phyloP scores from a whole-genome alignment of 108 stramenopile genomes.

The Cyclotella kingstonii region DNA sequence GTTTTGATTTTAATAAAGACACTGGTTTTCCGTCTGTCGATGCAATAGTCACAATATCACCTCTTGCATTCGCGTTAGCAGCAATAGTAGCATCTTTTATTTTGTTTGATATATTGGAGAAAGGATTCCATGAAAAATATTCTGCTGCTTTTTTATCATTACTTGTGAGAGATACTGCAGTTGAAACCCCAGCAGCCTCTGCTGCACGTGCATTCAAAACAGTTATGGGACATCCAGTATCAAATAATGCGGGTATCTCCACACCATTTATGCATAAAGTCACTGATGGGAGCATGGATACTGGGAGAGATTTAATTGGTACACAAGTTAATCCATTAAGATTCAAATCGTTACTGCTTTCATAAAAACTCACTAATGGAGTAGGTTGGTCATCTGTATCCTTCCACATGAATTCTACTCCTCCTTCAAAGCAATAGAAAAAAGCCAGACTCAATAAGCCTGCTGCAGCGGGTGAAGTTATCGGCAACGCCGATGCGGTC shows the following conservation, averaged over 20 bases:
- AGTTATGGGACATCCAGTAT: constrained; percentile 79
- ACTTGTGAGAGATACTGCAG: constrained; percentile 16
- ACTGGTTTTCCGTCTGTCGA: constrained; percentile 51
- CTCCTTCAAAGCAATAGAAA: constrained; percentile 72
- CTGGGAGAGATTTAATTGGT: constrained; percentile 44
- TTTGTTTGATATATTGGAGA: constrained; percentile 46
- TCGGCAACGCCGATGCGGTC: constrained; percentile 71
- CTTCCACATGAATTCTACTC: constrained; percentile 71
- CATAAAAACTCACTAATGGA: constrained; percentile 59
- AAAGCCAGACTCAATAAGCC: constrained; percentile 67
- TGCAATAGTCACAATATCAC: constrained; percentile 57
- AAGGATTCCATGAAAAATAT: constrained; percentile 50
- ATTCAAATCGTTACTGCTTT: constrained; percentile 21
- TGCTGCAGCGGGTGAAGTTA: constrained; percentile 65
- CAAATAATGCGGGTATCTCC: constrained; percentile 70
- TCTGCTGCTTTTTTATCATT: constrained; percentile 10
- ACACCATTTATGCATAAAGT: constrained; percentile 55
- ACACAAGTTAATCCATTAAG: constrained; percentile 44
- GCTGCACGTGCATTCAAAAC: constrained; percentile 71
- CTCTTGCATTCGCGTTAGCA: constrained; percentile 51
- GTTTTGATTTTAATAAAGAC: constrained; percentile 47
- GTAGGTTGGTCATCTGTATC: constrained; percentile 1
- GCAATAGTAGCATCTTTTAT: constrained; percentile 52
- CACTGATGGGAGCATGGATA: constrained; percentile 57
- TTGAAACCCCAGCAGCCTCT: constrained; percentile 48